Conservation (phyloP, 2,329 filamentous ascomycete genomes). For the Penicillium paneum region DNA sequence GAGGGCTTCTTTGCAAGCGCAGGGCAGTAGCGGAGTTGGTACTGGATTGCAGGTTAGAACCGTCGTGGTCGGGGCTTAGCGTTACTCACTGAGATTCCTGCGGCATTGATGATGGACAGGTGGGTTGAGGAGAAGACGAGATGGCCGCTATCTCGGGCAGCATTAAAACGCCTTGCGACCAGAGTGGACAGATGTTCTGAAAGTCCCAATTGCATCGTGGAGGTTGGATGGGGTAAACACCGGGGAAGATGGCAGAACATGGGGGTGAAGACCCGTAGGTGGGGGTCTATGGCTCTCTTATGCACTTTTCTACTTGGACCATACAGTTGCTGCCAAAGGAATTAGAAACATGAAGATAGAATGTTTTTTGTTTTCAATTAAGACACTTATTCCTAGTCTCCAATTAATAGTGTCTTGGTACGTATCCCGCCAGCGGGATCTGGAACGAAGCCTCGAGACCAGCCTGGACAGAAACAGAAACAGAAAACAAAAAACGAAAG, state of each 20-base stretch:
- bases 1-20: slow-evolving; percentile 46
- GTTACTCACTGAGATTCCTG: slow-evolving; percentile 35
- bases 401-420: not conserved
- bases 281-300: not conserved
- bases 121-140: slow-evolving; percentile 43
- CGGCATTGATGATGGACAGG: slow-evolving; percentile 34
- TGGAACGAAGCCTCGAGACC: not conserved
- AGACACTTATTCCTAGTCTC: not conserved
- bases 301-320: not conserved
- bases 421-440: slow-evolving; percentile 11
- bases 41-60: slow-evolving; percentile 29
- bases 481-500: slow-evolving; percentile 4
- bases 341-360: not conserved
- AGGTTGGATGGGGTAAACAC: slow-evolving; percentile 1
- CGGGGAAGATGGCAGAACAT: slow-evolving; percentile 6
- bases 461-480: not conserved
- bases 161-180: slow-evolving; percentile 35
- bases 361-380: not conserved
- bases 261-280: slow-evolving; percentile 4
- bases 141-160: slow-evolving; percentile 37
- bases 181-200: slow-evolving; percentile 36
- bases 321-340: not conserved
- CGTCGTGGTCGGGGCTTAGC: not conserved
- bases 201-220: slow-evolving; percentile 37
- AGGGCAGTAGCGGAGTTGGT: slow-evolving; percentile 50